Evolutionary conservation across 352 stramenopile species (phyloP).

Genomic region (Pythium monospermum): DNA sequence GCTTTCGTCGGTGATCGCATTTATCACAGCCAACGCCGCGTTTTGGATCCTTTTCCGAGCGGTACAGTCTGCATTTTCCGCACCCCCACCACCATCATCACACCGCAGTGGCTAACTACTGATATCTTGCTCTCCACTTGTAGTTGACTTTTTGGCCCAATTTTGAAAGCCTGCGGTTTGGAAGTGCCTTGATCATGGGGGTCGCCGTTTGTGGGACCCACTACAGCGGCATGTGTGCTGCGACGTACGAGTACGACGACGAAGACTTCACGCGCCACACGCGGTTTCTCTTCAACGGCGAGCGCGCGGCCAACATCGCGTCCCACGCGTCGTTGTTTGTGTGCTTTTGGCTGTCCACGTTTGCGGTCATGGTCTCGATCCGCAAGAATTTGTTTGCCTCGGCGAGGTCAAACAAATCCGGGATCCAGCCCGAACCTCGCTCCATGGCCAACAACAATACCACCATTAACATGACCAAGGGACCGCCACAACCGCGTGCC

Average conservation of each 20-base stretch:
- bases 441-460: background rate
- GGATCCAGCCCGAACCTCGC: slow-evolving; percentile 10
- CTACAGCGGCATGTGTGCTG: slow-evolving; percentile 54
- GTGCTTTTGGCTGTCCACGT: slow-evolving; percentile 50
- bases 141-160: slow-evolving; percentile 62
- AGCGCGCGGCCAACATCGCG: slow-evolving; percentile 28
- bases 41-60: slow-evolving; percentile 73
- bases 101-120: too few species aligned
- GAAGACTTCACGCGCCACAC: slow-evolving; percentile 26
- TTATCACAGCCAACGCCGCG: slow-evolving; percentile 48
- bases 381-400: background rate
- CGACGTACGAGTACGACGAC: slow-evolving; percentile 37
- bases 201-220: slow-evolving; percentile 65
- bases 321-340: slow-evolving; percentile 50
- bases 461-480: slow-evolving; percentile 1
- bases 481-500: background rate
- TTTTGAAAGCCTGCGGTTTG: slow-evolving; percentile 43
- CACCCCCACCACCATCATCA: background rate
- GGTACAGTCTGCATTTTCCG: slow-evolving; percentile 16
- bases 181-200: slow-evolving; percentile 61
- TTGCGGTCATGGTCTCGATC: slow-evolving; percentile 7
- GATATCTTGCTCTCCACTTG: background rate
- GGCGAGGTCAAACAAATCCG: slow-evolving; percentile 3
- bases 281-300: slow-evolving; percentile 28
- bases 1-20: slow-evolving; percentile 47